Evolutionary conservation across 768 basidiomycete species (phyloP).

Genomic region (Pulveroboletus ravenelii): DNA sequence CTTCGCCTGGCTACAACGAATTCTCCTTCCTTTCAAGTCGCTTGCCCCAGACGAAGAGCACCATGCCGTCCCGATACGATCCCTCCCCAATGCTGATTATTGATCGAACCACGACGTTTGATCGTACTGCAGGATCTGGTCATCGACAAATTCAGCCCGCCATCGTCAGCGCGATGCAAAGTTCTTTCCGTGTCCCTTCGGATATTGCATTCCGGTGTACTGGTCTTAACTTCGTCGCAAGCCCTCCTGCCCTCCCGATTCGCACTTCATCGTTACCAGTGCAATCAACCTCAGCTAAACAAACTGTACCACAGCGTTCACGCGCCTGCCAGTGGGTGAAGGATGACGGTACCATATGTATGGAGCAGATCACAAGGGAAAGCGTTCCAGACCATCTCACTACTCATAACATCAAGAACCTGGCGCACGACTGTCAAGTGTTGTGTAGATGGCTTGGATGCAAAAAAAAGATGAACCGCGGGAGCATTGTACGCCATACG

Average conservation of each 20-base stretch:
- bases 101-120: neutral
- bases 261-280: constrained; percentile 1
- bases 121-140: neutral
- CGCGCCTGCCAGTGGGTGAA: constrained; percentile 8
- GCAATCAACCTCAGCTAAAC: neutral
- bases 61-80: neutral
- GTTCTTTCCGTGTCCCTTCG: neutral
- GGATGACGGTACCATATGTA: constrained; percentile 2
- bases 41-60: neutral
- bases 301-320: neutral
- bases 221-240: neutral
- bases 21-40: no score
- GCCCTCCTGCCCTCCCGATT: neutral
- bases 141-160: neutral
- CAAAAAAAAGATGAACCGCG: constrained; percentile 5
- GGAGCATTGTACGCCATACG: constrained; percentile 16
- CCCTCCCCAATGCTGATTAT: neutral
- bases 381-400: constrained; percentile 7
- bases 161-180: neutral
- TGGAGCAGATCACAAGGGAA: neutral
- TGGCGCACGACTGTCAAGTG: rapidly evolving
- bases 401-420: constrained; percentile 1
- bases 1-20: neutral
- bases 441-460: constrained; percentile 12
- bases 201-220: neutral